These are phyloP conservation scores for Pseudozyma hubeiensis DNA, from an alignment of 1,284 basidiomycete genomes.

Conservation along the genomic window DNA sequence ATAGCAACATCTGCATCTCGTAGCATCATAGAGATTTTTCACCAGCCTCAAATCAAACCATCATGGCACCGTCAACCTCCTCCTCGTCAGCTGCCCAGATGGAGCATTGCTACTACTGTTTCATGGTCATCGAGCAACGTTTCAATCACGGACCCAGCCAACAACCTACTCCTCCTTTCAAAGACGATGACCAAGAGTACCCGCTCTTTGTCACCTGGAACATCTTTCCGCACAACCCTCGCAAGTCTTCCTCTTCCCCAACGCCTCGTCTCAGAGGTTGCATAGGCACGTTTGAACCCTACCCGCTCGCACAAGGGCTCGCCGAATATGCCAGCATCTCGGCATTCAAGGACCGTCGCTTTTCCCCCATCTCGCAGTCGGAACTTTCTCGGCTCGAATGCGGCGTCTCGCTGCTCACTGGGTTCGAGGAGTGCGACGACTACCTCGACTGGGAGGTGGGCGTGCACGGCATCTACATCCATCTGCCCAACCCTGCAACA, in stretches of 20 bases:
- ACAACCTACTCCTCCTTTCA: conserved; percentile 19
- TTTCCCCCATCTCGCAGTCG: conserved; percentile 76
- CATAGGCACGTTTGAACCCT: conserved; percentile 90
- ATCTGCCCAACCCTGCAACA: conserved; percentile 80
- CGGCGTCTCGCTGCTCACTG: conserved; percentile 89
- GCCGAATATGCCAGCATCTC: conserved; percentile 84
- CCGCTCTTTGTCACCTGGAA: conserved; percentile 99
- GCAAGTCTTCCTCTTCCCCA: conserved; percentile 64
- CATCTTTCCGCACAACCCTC: conserved; percentile 70
- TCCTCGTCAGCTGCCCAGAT: conserved; percentile 23
- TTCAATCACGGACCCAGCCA: conserved; percentile 48
- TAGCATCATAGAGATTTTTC: neutral
- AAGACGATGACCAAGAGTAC: conserved; percentile 67
- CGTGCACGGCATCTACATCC: conserved; percentile 89
- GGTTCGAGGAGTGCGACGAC: conserved; percentile 85
- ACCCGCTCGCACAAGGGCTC: conserved; percentile 80
- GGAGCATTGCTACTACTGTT: conserved; percentile 72
- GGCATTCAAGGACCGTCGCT: conserved; percentile 72
- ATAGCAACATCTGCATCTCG: neutral
- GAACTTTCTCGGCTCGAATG: conserved; percentile 87
- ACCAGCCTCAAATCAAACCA: neutral
- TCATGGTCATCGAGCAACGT: conserved; percentile 70
- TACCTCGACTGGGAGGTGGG: conserved; percentile 94
- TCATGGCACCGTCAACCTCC: conserved; percentile 15
- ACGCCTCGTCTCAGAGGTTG: conserved; percentile 84